Evolutionary conservation across 805 yeast species (phyloP).

Genomic region (Wickerhamiella brachini): DNA sequence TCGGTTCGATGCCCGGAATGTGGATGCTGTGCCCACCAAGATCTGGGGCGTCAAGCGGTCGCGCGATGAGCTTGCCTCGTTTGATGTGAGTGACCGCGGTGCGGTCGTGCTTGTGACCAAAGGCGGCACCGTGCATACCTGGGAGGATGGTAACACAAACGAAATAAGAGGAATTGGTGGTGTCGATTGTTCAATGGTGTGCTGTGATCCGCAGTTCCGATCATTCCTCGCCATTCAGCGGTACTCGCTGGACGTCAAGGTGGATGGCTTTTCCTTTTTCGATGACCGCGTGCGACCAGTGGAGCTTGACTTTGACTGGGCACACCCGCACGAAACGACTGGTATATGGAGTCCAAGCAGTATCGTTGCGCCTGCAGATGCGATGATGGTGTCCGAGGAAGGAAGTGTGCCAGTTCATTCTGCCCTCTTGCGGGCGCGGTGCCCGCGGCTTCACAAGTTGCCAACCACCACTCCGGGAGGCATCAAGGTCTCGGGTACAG

Average conservation of each 20-base stretch:
- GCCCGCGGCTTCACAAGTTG: constrained; percentile 10
- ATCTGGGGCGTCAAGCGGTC: constrained; percentile 11
- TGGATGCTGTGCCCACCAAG: constrained; percentile 1
- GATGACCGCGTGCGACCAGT: constrained; percentile 3
- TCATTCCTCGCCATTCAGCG: constrained; percentile 10
- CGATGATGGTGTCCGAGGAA: neutral
- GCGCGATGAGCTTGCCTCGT: constrained; percentile 7
- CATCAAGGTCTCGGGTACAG: neutral
- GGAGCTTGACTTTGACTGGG: neutral
- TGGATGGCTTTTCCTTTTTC: neutral
- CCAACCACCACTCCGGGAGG: neutral
- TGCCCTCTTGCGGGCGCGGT: constrained; percentile 12
- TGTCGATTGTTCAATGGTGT: constrained; percentile 4
- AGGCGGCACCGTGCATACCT: constrained; percentile 9
- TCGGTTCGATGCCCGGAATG: neutral
- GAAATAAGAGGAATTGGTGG: constrained; percentile 10
- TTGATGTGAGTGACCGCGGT: constrained; percentile 15
- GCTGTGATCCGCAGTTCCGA: constrained; percentile 11
- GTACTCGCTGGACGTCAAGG: neutral
- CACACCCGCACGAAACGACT: neutral
- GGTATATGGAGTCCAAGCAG: neutral
- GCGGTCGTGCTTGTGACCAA: constrained; percentile 12
- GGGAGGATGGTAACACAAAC: constrained; percentile 8
- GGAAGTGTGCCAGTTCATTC: constrained; percentile 6
- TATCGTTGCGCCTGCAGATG: neutral